Conservation (phyloP, 345 rosid genomes). For the Passiflora organensis region DNA sequence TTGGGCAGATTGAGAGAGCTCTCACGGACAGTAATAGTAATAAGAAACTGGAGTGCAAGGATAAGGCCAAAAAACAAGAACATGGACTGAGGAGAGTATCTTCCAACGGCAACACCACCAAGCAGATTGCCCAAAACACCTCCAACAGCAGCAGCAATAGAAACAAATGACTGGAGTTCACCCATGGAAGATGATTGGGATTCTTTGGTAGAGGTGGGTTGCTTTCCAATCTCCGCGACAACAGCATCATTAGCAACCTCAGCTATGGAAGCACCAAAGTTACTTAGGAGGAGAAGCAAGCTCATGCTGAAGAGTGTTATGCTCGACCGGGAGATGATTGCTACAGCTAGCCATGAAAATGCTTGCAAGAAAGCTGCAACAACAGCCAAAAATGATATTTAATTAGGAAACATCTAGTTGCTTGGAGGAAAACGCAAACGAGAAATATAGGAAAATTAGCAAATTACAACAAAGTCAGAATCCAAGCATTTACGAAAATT, state of each 20-base stretch:
- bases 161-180: conserved; percentile 78
- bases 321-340: conserved; percentile 50
- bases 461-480: too few relatives aligned
- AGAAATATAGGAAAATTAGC: too few relatives aligned
- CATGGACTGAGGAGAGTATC: conserved; percentile 40
- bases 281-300: conserved; percentile 64
- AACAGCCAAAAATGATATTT: background rate
- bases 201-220: conserved; percentile 24
- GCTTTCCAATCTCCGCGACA: conserved; percentile 72
- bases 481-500: too few relatives aligned
- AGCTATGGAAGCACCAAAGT: conserved; percentile 79
- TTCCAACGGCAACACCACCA: conserved; percentile 59
- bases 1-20: conserved; percentile 58
- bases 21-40: conserved; percentile 53
- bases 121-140: conserved; percentile 82
- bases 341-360: conserved; percentile 71
- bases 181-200: conserved; percentile 41
- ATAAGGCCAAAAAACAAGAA: conserved; percentile 55
- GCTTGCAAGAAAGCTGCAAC: conserved; percentile 87
- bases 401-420: background rate
- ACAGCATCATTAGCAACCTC: conserved; percentile 97
- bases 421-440: too few relatives aligned
- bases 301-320: conserved; percentile 48
- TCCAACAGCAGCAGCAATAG: conserved; percentile 76
- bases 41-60: conserved; percentile 48